A percentile compares a stretch with the other conserved stretches of the same genome.
phyloP scores from a whole-genome alignment of 768 basidiomycete genomes.

The Suillus lakei region DNA sequence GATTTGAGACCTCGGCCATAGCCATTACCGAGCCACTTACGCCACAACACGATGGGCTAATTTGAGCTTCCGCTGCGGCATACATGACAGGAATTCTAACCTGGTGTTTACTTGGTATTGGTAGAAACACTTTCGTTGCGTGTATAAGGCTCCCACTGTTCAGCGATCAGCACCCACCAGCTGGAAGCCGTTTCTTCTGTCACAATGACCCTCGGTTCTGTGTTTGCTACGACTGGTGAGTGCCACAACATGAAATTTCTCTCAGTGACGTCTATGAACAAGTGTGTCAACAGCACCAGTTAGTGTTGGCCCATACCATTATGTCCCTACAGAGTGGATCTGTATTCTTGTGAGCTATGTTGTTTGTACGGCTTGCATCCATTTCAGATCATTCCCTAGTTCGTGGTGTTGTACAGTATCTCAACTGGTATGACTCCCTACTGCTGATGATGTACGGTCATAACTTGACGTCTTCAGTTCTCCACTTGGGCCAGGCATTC shows the following conservation, averaged over 20 bases:
- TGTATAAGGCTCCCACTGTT: not conserved
- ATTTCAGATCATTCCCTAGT: constrained; percentile 16
- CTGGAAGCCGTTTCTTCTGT: not conserved
- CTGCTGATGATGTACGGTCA: not conserved
- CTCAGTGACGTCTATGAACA: not conserved
- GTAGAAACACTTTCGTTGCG: not conserved
- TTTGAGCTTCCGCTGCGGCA: not conserved
- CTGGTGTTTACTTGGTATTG: not conserved
- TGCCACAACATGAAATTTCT: not conserved
- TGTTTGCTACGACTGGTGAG: not conserved
- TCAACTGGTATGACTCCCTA: constrained; percentile 39
- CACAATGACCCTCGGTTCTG: not conserved
- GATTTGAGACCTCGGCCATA: not conserved
- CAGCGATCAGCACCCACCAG: not conserved
- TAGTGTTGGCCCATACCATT: constrained; percentile 36
- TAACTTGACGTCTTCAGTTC: constrained; percentile 34
- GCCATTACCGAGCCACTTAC: not conserved
- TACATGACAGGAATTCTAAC: not conserved
- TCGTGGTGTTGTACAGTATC: constrained; percentile 46
- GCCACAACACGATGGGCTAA: not conserved
- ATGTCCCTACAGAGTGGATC: constrained; percentile 44
- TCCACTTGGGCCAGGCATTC: constrained; percentile 51
- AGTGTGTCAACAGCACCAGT: not conserved
- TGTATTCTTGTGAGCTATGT: constrained; percentile 29
- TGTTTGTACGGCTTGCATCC: not conserved